Base-by-base conservation (phyloP, 495 filamentous ascomycete genomes). In the Acidomyces sp. region DNA sequence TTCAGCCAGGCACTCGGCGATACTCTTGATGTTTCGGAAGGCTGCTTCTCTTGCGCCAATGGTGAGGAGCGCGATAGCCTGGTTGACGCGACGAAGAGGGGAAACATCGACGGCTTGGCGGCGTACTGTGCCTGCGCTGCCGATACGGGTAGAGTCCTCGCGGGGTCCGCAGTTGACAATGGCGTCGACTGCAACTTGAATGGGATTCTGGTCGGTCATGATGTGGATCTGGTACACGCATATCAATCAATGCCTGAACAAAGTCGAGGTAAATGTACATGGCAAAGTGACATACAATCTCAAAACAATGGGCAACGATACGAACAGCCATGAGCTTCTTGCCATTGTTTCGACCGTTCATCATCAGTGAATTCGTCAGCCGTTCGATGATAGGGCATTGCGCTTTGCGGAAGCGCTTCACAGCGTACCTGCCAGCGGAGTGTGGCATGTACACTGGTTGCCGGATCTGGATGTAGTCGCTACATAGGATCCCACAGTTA, bases 331-430 rank as follows among this genome's bases (percentile, higher is more conserved):
- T 93, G 52, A 96, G 80, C 84, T 99, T 99, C 81, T 99, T 99
- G 69, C 90, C 90, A 82, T 93, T 96, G 80, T 99, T 99, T 69
- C 90, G 92, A 63, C 90, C 90, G 77, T 99, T 93, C 92, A 96
- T 96, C 90, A 99, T 99, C 55, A 99, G 78, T 19, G 90, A 96
- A 78, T 99, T 99, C 71, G 92, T 96, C 46, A 99, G 80, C 64
- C 90, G 88, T 82, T 99, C 90, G 57, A 99, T 93, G 76, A 99
- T 96, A 54, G 90, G 90, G 80, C 90, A 96, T 78, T 96, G 87
- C 62, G 92, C 87, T 78, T 99, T 99, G 71, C 90, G 80, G 85
- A 99, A 99, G 56, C 90, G 81, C 82, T 99, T 99, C 67, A 80
- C 78, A 63, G 90, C 90, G 72, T 95, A 96, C 59, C 90, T 86